Evolutionary conservation across 208 protist genomes (phyloP), one percentile per base, ranked within the genome.

Genomic region (Angomonas deanei): DNA sequence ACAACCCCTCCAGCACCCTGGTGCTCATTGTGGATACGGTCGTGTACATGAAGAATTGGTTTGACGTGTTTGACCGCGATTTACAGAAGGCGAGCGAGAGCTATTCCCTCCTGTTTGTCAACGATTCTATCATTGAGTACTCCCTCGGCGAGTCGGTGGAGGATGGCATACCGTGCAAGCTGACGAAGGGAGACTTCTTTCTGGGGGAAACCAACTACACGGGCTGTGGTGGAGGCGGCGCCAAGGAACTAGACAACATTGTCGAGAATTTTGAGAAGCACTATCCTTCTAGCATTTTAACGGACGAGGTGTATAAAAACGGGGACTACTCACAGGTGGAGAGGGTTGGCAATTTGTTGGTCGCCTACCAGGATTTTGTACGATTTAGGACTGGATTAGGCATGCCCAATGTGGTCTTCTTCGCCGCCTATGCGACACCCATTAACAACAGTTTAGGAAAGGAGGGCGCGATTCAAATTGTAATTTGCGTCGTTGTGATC

Each of bases 401-500:
- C 28, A 19, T 19, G 42, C 19, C 61, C 10, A 60, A 78, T 38
- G 60, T 64, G n/a, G 38, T 71, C 30, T 87, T 80, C 34, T 72
- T 87, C 58, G 80, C 67, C 0, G 80, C 80, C 21, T 81, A 84
- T 64, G 70, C 67, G 27, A 82, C 74, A 23, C 76, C 73, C 19
- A 66, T 83, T 3, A 39, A 70, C 46, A 60, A 19, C 33, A 34
- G 60, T 28, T 26, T 87, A 24, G 68, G 70, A 38, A 53, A 46
- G 2, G 57, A 80, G 17, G 68, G 62, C 32, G 64, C 70, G 21
- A 36, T 83, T 26, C 76, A 83, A 48, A 74, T 87, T 58, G 54
- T 78, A 5, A 77, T 83, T 33, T 83, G 80, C 47, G 70, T 81
- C 0, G 47, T 83, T 6, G 76, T 87, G 60, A 77, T 82, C 36